Evolutionary conservation across 768 basidiomycete genomes (phyloP), one percentile per base, ranked within the genome.

Genomic region (Saitozyma podzolica): DNA sequence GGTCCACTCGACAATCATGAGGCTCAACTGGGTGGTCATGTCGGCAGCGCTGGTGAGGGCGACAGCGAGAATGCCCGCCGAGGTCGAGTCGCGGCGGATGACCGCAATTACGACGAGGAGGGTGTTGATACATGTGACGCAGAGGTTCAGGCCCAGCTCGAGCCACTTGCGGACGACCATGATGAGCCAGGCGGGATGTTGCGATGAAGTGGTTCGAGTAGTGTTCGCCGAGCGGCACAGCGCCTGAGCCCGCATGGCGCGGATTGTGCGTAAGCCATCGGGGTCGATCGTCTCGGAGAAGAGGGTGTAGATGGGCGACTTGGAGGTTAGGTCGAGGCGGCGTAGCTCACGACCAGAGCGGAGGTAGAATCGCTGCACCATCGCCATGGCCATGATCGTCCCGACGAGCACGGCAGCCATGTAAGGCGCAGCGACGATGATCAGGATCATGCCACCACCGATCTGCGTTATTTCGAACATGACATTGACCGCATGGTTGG

Each of bases 311-410:
- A 66, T 66, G 9, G 53, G 55, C 9, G 11, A 17, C 8, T 40
- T 37, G 14, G n/a, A 50, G 17, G 40, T 41, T 17, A 41, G 17
- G 40, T 67, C 62, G 14, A 67, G 50, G 19, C 66, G 66, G 7
- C 66, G 54, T 20, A 67, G 39, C 48, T 67, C 66, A 29, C 66
- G 39, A 1, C 48, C 66, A 3, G 62, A 62, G 13, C 62, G 50
- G 47, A 67, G 62, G 42, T 67, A 67, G 58, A 67, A 67, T 9
- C 66, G 57, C 50, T 67, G 66, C 6, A 67, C 14, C 17, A 57
- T 8, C 8, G 47, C 40, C 62, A 67, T 59, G 40, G 48, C n/a
- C 5, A 45, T 50, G 3, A 37, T 41, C 7, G 56, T 58, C 9
- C 19, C 61, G 9, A 40, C 65, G 39, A 66, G 17, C 7, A 66